Base-by-base conservation (phyloP, 495 filamentous ascomycete species). In the Trichoderma asperelloides region DNA sequence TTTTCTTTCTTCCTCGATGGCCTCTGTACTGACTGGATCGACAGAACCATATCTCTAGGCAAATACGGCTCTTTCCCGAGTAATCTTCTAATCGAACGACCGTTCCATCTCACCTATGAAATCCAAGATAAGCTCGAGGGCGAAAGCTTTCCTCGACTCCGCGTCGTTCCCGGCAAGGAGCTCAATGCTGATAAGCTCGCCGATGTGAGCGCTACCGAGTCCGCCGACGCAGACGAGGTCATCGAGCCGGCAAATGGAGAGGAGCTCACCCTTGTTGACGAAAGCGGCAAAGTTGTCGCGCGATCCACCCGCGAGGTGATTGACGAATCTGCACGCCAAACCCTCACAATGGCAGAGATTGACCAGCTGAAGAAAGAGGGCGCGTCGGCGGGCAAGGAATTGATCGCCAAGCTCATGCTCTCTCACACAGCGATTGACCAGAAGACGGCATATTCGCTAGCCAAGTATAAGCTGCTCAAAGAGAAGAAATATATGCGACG, bases 381-480 rank as follows among this genome's bases (percentile, higher is more conserved):
- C 2, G 86, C 83, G 41, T 87, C 87, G 25, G 89, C 91, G 0
- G 95, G 95, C 11, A 91, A 90, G 75, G 92, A 96, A 55, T 82
- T 98, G 45, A 91, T 98, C 65, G 87, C 88, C 43, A 95, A 91
- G 75, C 83, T 98, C 2, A 78, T 98, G 73, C 81, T 89, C 23
- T 92, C 90, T 16, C 95, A 98, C 77, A 85, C 87, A 3, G 90
- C 88, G 0, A 79, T 98, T 33, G 92, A 96, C 69, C 89, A 98
- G 79, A 98, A 98, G 80, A 97, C 95, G 0, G 84, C 88, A 2
- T 98, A 96, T 76, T 92, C 91, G 7, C 79, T 97, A 23, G 92
- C 93, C 27, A 98, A 98, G 74, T 98, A 98, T 73, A 96, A 92
- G 62, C 79, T 98, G 18, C 84, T 95, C 25, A 98, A 98, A 80